phyloP scores from a whole-genome alignment of 2,329 filamentous ascomycete species.

The Penicillium occitanis region DNA sequence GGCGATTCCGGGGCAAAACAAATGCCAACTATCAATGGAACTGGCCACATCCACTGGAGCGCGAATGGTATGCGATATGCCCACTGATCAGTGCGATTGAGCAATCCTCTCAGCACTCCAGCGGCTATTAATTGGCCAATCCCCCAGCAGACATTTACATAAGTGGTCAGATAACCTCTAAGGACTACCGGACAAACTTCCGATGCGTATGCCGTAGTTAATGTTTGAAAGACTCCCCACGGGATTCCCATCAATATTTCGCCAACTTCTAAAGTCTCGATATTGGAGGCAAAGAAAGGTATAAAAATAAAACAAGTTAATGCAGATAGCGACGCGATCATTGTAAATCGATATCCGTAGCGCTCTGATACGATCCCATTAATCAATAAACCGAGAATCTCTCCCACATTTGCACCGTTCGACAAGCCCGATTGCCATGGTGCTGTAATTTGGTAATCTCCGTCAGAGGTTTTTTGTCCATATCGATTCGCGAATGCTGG shows the following conservation, averaged over 20 bases:
- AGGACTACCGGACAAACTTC: conserved; percentile 49
- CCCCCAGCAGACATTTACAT: conserved; percentile 49
- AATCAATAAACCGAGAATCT: conserved; percentile 53
- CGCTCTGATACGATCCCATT: conserved; percentile 53
- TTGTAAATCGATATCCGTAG: conserved; percentile 53
- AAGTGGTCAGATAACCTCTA: conserved; percentile 48
- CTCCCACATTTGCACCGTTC: conserved; percentile 45
- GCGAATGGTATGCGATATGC: conserved; percentile 54
- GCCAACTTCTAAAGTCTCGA: conserved; percentile 49
- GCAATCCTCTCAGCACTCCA: conserved; percentile 53
- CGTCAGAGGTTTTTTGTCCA: conserved; percentile 32
- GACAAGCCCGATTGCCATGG: conserved; percentile 49
- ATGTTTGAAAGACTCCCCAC: conserved; percentile 54
- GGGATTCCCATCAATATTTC: conserved; percentile 53
- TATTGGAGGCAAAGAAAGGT: conserved; percentile 52
- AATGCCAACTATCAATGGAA: conserved; percentile 50
- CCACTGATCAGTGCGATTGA: conserved; percentile 50
- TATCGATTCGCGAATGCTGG: conserved; percentile 44
- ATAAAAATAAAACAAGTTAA: conserved; percentile 52
- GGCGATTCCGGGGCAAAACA: conserved; percentile 52
- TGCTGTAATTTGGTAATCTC: conserved; percentile 40
- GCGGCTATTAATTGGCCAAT: conserved; percentile 54
- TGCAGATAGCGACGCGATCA: conserved; percentile 48
- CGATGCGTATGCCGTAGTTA: conserved; percentile 48
- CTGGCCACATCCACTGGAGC: conserved; percentile 55